A percentile compares a stretch with the other conserved stretches of the same genome.
These are phyloP conservation scores for Neurospora sp. DNA, from an alignment of 495 filamentous ascomycete genomes.

Conservation along the genomic window DNA sequence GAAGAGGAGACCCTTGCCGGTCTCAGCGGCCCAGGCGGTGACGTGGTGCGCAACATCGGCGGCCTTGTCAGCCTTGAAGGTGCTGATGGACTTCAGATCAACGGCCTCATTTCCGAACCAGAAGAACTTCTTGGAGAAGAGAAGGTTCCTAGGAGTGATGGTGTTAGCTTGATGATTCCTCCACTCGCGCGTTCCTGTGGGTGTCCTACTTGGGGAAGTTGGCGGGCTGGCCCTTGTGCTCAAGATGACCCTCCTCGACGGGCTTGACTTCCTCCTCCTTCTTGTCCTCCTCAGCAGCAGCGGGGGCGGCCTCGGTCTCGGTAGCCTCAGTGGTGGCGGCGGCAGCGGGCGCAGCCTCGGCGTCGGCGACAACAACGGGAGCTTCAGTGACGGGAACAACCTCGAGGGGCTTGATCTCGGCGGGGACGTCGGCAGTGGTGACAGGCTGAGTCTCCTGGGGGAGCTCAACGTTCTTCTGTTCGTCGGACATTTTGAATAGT, in stretches of 20 bases:
- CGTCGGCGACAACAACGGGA: constrained; percentile 22
- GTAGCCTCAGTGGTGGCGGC: constrained; percentile 41
- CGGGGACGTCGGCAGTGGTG: constrained; percentile 34
- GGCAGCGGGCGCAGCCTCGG: constrained; percentile 26
- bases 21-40: constrained; percentile 81
- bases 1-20: constrained; percentile 91
- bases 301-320: constrained; percentile 33
- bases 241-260: constrained; percentile 64
- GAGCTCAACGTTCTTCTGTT: constrained; percentile 35
- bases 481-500: constrained; percentile 37
- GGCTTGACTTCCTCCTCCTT: constrained; percentile 52
- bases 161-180: constrained; percentile 9
- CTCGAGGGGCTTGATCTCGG: constrained; percentile 33
- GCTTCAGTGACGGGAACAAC: constrained; percentile 26
- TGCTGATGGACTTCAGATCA: constrained; percentile 58
- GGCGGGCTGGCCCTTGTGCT: constrained; percentile 74
- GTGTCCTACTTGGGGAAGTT: constrained; percentile 76
- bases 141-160: constrained; percentile 28
- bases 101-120: constrained; percentile 83
- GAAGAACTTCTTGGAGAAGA: constrained; percentile 54
- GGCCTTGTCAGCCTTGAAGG: constrained; percentile 80
- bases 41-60: constrained; percentile 63
- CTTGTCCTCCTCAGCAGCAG: constrained; percentile 36
- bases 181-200: neutral
- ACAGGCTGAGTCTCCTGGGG: constrained; percentile 26